phyloP scores from a whole-genome alignment of 768 basidiomycete genomes.

The Coprinopsis sp. region DNA sequence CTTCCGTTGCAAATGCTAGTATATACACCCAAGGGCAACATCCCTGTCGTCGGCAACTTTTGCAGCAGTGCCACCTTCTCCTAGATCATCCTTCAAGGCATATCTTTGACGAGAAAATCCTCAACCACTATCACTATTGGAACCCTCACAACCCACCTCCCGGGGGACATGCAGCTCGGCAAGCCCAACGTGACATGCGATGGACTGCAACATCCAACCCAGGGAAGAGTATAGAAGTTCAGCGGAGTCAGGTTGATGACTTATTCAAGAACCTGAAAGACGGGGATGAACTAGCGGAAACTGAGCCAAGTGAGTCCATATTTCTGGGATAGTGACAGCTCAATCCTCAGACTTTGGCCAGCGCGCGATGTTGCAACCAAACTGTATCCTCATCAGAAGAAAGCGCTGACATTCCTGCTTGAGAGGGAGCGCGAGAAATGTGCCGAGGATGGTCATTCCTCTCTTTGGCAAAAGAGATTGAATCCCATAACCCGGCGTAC shows the following conservation, averaged over 20 bases:
- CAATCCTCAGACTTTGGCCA: constrained; percentile 21
- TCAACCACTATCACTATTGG: constrained; percentile 63
- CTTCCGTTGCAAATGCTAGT: constrained; percentile 82
- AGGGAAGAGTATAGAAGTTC: constrained; percentile 83
- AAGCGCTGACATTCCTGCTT: constrained; percentile 91
- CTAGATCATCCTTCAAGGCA: constrained; percentile 80
- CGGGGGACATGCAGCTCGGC: constrained; percentile 50
- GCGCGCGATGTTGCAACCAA: constrained; percentile 73
- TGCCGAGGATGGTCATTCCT: constrained; percentile 57
- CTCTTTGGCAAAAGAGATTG: constrained; percentile 62
- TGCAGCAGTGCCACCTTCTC: constrained; percentile 61
- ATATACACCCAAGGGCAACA: constrained; percentile 92
- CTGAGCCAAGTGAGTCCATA: constrained; percentile 75
- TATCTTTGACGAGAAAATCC: constrained; percentile 57
- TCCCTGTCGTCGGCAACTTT: constrained; percentile 75
- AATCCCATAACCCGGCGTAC: constrained; percentile 42
- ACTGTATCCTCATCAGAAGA: constrained; percentile 97
- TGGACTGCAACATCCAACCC: constrained; percentile 56
- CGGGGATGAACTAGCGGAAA: constrained; percentile 83
- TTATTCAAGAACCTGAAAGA: constrained; percentile 85
- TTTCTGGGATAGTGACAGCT: constrained; percentile 2
- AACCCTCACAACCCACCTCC: constrained; percentile 88
- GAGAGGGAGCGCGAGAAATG: constrained; percentile 75
- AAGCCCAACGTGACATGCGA: constrained; percentile 38
- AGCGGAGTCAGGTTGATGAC: constrained; percentile 90